Base-by-base conservation (phyloP, 805 yeast genomes). In the Yarrowia divulgata region DNA sequence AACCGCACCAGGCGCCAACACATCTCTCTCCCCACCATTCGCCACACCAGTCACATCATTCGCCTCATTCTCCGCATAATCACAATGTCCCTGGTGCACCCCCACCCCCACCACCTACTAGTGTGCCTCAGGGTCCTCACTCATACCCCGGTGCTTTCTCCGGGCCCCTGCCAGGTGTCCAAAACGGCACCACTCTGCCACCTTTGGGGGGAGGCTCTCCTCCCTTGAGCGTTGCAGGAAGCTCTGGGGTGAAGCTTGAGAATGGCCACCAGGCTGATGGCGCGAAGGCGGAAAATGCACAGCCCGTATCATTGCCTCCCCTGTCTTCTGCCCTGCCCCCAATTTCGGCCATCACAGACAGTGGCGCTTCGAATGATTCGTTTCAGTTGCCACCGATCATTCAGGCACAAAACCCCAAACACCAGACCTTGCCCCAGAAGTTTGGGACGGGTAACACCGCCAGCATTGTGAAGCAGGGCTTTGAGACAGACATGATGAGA, bases 401-500 rank as follows among this genome's bases (percentile, higher is more conserved):
- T 37, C 70, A 70, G 52, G 39, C 71, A 7, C 42, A 62, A 10
- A 62, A 64, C 45, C 60, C 69, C 9, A 68, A 68, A 13, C 68
- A 69, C 34, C 45, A 50, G 35, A 40, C 67, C 10, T 55, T 69
- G 43, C 55, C 57, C 4, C 68, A 60, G 16, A 60, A 60, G 29
- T 60, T 60, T 19, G 66, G 66, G 19, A 45, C 68, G 32, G 6
- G 48, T 2, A 63, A 63, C 57, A 63, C 68, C 23, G 57, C 57
- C 48, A 39, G 48, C 18, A 49, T 74, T 35, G 73, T 74, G n/a
- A 70, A 70, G 48, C 74, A 73, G 60, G 76, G 76, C 35, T 74
- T 74, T 57, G 76, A 74, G 35, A 71, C 76, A 1, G 76, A 74
- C 52, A 70, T 73, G 69, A 71, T 74, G 58, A 68, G 74, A 40